Evolutionary conservation across 768 basidiomycete species (phyloP).

Genomic region (Suillus subalutaceus): DNA sequence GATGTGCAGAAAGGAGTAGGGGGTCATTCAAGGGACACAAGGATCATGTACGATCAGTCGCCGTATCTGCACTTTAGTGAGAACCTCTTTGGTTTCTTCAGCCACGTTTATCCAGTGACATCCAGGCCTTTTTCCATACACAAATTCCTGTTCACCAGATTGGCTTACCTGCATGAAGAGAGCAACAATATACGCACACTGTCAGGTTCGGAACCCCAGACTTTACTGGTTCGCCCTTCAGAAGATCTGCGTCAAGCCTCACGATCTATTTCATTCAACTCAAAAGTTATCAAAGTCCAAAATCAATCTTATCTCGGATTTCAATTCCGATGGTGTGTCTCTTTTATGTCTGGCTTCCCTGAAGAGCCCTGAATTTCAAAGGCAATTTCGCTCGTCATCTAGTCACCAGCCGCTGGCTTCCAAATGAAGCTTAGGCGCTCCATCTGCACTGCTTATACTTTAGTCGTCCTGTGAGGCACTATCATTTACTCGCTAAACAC

Average conservation of each 20-base stretch:
- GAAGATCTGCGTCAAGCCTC: neutral
- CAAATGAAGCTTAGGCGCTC: neutral
- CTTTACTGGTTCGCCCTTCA: neutral
- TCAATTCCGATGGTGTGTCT: neutral
- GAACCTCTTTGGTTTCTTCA: neutral
- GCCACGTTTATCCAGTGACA: too few species aligned
- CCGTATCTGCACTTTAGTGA: neutral
- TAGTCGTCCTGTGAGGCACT: too few species aligned
- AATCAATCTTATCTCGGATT: neutral
- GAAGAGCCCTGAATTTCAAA: neutral
- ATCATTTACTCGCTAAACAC: too few species aligned
- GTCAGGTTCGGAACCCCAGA: neutral
- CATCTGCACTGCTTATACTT: neutral
- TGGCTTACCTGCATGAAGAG: neutral
- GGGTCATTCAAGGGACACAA: too few species aligned
- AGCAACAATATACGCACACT: neutral
- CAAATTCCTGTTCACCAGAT: too few species aligned
- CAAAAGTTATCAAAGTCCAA: too few species aligned
- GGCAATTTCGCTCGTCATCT: neutral
- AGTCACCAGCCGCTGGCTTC: too few species aligned
- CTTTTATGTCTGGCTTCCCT: neutral
- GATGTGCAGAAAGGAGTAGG: too few species aligned
- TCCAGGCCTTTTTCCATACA: neutral
- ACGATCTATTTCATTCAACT: neutral
- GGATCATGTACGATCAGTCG: too few species aligned